phyloP scores from a whole-genome alignment of 345 rosid genomes.

The Hevea brasiliensis region DNA sequence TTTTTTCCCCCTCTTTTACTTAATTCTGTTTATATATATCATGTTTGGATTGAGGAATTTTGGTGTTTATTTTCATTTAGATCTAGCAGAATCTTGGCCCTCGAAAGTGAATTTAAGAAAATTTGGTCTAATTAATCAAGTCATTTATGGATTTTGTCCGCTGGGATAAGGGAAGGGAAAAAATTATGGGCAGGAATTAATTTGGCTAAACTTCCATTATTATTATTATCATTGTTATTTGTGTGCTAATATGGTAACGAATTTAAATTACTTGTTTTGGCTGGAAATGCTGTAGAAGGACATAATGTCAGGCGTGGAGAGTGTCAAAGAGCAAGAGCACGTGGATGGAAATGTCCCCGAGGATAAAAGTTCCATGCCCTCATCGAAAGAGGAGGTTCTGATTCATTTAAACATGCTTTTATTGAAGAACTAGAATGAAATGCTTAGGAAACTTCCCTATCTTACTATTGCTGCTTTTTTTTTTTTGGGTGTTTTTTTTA shows the following conservation, averaged over 20 bases:
- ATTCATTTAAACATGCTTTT: constrained; percentile 7
- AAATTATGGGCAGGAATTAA: not conserved
- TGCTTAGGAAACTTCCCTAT: not conserved
- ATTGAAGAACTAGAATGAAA: not conserved
- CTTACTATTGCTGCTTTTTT: not conserved
- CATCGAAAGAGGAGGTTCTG: constrained; percentile 66
- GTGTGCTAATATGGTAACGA: not conserved
- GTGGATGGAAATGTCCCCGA: constrained; percentile 42
- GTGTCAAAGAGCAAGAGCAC: constrained; percentile 48
- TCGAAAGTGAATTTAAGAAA: not conserved
- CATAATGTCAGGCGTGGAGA: constrained; percentile 51
- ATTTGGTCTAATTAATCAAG: not conserved
- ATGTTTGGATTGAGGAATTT: not conserved
- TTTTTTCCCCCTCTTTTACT: not conserved
- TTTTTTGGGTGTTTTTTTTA: constrained; percentile 10
- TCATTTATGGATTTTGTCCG: not conserved
- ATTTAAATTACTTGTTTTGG: not conserved
- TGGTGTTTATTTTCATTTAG: not conserved
- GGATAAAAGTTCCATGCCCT: constrained; percentile 50
- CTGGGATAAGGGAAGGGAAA: not conserved
- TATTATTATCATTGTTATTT: not conserved
- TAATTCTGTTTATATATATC: not conserved
- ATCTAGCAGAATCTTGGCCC: not conserved
- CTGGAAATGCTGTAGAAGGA: not conserved
- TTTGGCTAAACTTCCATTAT: not conserved